phyloP scores from a whole-genome alignment of 2,329 filamentous ascomycete species.

The Hypomyces perniciosus region DNA sequence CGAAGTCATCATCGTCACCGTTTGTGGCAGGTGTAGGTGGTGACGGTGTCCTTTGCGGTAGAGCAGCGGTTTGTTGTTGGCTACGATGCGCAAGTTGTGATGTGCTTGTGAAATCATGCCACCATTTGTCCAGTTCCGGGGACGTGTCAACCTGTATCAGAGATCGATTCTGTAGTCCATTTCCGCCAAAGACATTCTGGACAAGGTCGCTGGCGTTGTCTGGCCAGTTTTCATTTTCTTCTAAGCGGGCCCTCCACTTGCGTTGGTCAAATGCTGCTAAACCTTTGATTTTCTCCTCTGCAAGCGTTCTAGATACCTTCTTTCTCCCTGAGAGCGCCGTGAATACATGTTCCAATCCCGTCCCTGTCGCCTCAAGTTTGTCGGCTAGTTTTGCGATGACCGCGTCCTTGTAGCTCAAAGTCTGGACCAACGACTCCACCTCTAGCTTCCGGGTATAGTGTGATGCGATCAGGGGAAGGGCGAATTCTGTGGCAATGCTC shows the following conservation, averaged over 20 bases:
- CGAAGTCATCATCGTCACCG: conserved; percentile 45
- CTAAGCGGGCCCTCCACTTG: conserved; percentile 32
- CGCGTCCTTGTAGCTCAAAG: conserved; percentile 45
- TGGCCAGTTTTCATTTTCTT: conserved; percentile 19
- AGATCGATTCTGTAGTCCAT: conserved; percentile 26
- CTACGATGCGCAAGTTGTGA: conserved; percentile 19
- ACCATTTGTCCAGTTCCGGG: conserved; percentile 42
- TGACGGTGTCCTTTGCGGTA: conserved; percentile 10
- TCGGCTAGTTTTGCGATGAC: conserved; percentile 46
- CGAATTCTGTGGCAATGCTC: conserved; percentile 41
- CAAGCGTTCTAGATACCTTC: conserved; percentile 37
- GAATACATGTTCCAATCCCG: conserved; percentile 49
- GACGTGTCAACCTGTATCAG: conserved; percentile 27
- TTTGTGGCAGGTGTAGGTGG: conserved; percentile 19
- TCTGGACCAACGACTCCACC: conserved; percentile 36
- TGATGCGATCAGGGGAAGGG: conserved; percentile 46
- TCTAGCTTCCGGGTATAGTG: conserved; percentile 36
- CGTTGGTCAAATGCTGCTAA: conserved; percentile 42
- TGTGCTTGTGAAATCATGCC: conserved; percentile 36
- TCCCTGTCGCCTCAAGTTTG: conserved; percentile 48
- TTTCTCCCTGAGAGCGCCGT: conserved; percentile 43
- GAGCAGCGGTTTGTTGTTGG: conserved; percentile 13
- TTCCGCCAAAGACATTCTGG: conserved; percentile 34
- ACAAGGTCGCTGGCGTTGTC: conserved; percentile 34
- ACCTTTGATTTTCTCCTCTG: conserved; percentile 45